A percentile compares a stretch with the other conserved stretches of the same genome.
Evolutionary conservation across 2,329 filamentous ascomycete species (phyloP).

Genomic region (Claviceps monticola): DNA sequence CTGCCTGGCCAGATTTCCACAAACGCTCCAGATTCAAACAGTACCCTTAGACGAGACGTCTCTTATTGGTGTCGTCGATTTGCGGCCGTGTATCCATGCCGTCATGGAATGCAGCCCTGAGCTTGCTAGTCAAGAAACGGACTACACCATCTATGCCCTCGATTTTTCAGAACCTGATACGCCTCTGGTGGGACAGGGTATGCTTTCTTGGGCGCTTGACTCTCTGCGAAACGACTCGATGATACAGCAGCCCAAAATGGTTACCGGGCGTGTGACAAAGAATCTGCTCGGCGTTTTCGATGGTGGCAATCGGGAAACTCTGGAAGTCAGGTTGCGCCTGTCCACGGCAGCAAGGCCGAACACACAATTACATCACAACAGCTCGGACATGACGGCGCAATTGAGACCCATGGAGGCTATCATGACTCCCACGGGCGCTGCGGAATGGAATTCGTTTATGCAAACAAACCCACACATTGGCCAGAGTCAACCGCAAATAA

Average conservation of each 20-base stretch:
- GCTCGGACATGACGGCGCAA: slow-evolving; percentile 10
- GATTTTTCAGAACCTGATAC: slow-evolving; percentile 93
- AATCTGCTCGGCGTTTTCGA: slow-evolving; percentile 76
- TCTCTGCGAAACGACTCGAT: slow-evolving; percentile 22
- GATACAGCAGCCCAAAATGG: slow-evolving; percentile 51
- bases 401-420: slow-evolving; percentile 18
- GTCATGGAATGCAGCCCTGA: slow-evolving; percentile 73
- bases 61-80: slow-evolving; percentile 75
- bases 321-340: slow-evolving; percentile 86
- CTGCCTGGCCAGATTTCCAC: slow-evolving; percentile 75
- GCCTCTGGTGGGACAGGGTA: slow-evolving; percentile 86
- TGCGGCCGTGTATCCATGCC: slow-evolving; percentile 75
- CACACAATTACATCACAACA: slow-evolving; percentile 14
- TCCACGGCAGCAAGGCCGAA: slow-evolving; percentile 55
- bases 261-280: slow-evolving; percentile 82
- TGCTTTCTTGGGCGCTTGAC: slow-evolving; percentile 72
- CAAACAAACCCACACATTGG: slow-evolving; percentile 50
- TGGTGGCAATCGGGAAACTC: slow-evolving; percentile 69
- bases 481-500: slow-evolving; percentile 14
- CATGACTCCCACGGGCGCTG: slow-evolving; percentile 44
- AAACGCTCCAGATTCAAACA: slow-evolving; percentile 66
- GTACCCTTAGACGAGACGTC: slow-evolving; percentile 66
- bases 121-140: slow-evolving; percentile 51
- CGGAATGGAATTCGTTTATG: slow-evolving; percentile 67
- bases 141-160: slow-evolving; percentile 95